phyloP scores from a whole-genome alignment of 352 stramenopile genomes.

The Globisporangium abappressorium region DNA sequence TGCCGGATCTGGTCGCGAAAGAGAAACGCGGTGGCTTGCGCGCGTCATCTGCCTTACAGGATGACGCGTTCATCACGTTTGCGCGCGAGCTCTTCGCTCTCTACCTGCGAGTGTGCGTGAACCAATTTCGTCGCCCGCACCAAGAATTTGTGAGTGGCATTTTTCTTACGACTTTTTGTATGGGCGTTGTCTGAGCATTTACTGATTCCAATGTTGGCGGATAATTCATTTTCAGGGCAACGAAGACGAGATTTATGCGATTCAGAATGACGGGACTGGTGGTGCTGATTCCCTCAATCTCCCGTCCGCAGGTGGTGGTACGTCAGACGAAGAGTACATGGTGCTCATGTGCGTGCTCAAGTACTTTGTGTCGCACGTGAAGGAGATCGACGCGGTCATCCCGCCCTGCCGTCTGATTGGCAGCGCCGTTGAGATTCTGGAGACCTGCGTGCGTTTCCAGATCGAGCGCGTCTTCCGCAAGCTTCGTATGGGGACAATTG shows the following conservation, averaged over 20 bases:
- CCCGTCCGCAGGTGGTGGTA: conserved; percentile 14
- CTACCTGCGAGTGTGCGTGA: conserved; percentile 48
- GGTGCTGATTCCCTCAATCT: conserved; percentile 8
- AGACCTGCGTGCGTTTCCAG: conserved; percentile 73
- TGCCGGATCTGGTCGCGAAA: conserved; percentile 42
- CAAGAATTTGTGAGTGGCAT: conserved; percentile 49
- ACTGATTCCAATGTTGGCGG: background rate
- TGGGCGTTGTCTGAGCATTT: background rate
- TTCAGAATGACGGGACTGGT: conserved; percentile 22
- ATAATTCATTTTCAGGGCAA: conserved; percentile 34
- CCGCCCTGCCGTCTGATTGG: conserved; percentile 49
- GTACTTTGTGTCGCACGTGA: conserved; percentile 63
- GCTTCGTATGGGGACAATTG: conserved; percentile 54
- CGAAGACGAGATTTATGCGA: conserved; percentile 38
- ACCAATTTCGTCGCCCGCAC: conserved; percentile 53
- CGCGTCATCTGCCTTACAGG: conserved; percentile 42
- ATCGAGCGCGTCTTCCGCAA: conserved; percentile 71
- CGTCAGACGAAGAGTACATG: conserved; percentile 66
- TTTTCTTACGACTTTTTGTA: background rate
- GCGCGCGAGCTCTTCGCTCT: conserved; percentile 62
- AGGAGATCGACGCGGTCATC: conserved; percentile 49
- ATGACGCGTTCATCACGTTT: conserved; percentile 71
- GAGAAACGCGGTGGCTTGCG: conserved; percentile 32
- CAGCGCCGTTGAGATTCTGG: conserved; percentile 49
- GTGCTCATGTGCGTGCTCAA: conserved; percentile 84